Base-by-base conservation (phyloP, 306 rosid genomes). In the Malus sieversii region DNA sequence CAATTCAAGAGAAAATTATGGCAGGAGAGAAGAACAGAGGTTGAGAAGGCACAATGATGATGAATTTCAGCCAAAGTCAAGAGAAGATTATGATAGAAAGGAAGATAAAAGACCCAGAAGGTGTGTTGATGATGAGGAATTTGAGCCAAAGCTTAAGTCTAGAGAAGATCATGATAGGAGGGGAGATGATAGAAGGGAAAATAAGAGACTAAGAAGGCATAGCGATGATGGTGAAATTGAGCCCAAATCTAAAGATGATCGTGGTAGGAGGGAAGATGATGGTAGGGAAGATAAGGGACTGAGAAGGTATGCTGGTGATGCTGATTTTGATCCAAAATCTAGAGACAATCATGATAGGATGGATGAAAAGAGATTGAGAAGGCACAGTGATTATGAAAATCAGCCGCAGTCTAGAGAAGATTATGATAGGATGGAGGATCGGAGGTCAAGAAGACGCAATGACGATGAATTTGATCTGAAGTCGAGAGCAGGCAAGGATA, bases 171-270 rank as follows among this genome's bases (percentile, higher is more conserved):
- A 19, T 16, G 68, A 70, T 44, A 64, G 20, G 74, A 85, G 84
- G 79, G 76, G 79, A 46, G 91, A 85, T 6, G 22, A 29, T 63
- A 63, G 67, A 63, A 63, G 83, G 84, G 90, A 87, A 51, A 90
- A 85, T 68, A 86, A 78, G 79, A 88, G 78, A 82, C 59, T 70
- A 5, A 86, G 84, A 77, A 65, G 80, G 77, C 40, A 8, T 55
- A 45, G 66, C 22, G 84, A 59, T 29, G 80, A 88, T 62, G 77
- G 62, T 25, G 97, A 80, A 64, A 76, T 45, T 68, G 76, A 77
- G 53, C 77, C 75, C 45, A 87, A 78, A 78, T 88, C 89, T 33
- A 87, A 86, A 82, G 89, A 82, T 77, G 89, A 81, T 66, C 83
- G 67, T 74, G 86, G 81, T 71, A 68, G 40, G 76, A 87, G 87